Conservation (phyloP, 2,329 filamentous ascomycete genomes). For the Verticillium tricorpus region DNA sequence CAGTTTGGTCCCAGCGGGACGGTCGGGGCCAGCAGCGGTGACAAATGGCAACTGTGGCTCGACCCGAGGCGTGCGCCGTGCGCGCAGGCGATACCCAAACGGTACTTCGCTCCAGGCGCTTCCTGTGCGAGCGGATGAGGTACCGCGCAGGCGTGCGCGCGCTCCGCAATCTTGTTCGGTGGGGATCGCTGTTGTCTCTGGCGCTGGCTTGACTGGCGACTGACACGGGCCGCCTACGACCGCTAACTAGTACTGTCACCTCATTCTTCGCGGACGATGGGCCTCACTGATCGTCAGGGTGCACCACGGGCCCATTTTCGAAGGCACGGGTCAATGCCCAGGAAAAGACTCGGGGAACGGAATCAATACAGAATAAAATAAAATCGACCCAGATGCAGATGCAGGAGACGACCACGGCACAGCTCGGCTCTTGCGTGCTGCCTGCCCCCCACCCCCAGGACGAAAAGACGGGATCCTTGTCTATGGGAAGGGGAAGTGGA, state of each 20-base stretch:
- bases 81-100: not conserved
- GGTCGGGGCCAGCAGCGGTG: not conserved
- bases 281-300: too few relatives aligned
- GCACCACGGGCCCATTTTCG: too few relatives aligned
- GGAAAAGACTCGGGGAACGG: too few relatives aligned
- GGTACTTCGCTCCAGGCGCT: not conserved
- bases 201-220: not conserved
- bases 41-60: not conserved
- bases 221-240: not conserved
- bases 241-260: not conserved
- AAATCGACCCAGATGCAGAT: too few relatives aligned
- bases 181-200: not conserved
- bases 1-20: not conserved
- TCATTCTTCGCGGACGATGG: not conserved
- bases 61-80: not conserved
- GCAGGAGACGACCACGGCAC: not conserved
- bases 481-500: slow-evolving; percentile 8
- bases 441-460: not conserved
- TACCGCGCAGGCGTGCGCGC: not conserved
- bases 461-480: not conserved
- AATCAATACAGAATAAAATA: too few relatives aligned
- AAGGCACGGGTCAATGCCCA: too few relatives aligned
- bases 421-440: not conserved
- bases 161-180: not conserved
- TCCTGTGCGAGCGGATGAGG: not conserved